phyloP scores from a whole-genome alignment of 2,329 filamentous ascomycete genomes.

The Penicillium sp. region DNA sequence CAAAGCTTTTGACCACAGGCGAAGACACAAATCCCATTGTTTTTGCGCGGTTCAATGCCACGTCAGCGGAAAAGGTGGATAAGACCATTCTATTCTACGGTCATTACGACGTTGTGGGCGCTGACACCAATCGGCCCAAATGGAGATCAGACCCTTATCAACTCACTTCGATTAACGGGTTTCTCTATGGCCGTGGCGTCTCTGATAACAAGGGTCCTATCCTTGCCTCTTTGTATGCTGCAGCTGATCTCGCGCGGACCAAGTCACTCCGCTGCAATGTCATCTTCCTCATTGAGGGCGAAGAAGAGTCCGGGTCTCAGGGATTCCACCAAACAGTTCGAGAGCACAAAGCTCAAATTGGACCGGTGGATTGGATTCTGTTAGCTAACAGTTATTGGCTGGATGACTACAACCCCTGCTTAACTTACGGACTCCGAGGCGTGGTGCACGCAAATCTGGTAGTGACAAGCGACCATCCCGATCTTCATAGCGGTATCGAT shows the following conservation, averaged over 20 bases:
- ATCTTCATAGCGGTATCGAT: slow-evolving; percentile 95
- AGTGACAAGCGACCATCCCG: slow-evolving; percentile 79
- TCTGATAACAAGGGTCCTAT: slow-evolving; percentile 98
- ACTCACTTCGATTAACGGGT: slow-evolving; percentile 86
- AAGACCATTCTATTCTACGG: slow-evolving; percentile 96
- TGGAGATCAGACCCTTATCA: slow-evolving; percentile 88
- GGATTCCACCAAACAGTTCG: slow-evolving; percentile 83
- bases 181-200: slow-evolving; percentile 91
- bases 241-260: slow-evolving; percentile 81
- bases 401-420: slow-evolving; percentile 88
- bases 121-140: slow-evolving; percentile 74
- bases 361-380: slow-evolving; percentile 88
- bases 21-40: slow-evolving; percentile 87
- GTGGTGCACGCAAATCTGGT: slow-evolving; percentile 91
- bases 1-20: slow-evolving; percentile 82
- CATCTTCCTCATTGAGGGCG: slow-evolving; percentile 91
- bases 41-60: slow-evolving; percentile 80
- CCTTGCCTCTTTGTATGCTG: slow-evolving; percentile 88
- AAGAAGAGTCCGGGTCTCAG: slow-evolving; percentile 90
- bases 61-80: slow-evolving; percentile 60
- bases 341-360: slow-evolving; percentile 78
- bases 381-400: slow-evolving; percentile 98
- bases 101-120: slow-evolving; percentile 94
- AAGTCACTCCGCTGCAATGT: slow-evolving; percentile 83
- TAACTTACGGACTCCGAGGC: slow-evolving; percentile 90